A percentile compares a stretch with the other conserved stretches of the same genome.
Conservation (phyloP, 2,329 filamentous ascomycete genomes). For the Cladosporium halotolerans region DNA sequence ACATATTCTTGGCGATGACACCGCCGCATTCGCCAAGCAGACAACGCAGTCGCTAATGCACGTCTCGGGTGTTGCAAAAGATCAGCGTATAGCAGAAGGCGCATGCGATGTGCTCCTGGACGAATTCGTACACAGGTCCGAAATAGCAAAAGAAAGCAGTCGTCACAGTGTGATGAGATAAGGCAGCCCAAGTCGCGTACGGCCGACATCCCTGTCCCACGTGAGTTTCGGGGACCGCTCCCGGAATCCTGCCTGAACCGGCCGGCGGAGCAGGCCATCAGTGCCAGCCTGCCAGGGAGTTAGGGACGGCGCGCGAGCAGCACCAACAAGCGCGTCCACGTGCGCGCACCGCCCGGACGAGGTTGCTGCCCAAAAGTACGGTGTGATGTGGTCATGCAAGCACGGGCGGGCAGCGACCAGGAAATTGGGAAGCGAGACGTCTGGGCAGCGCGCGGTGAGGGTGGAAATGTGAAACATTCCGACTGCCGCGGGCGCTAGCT, state of each 20-base stretch:
- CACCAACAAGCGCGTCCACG: neutral
- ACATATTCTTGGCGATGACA: no score
- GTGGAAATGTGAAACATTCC: neutral
- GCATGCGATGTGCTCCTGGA: no score
- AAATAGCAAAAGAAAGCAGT: no score
- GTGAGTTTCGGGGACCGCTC: neutral
- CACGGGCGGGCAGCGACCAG: neutral
- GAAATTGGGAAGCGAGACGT: neutral
- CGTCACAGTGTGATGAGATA: no score
- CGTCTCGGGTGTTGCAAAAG: no score
- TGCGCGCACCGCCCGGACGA: neutral
- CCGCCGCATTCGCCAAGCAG: no score
- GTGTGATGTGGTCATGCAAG: conserved; percentile 6
- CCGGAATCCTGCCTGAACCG: conserved; percentile 3
- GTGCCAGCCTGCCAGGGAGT: neutral
- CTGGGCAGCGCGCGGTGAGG: neutral
- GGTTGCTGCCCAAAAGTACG: neutral
- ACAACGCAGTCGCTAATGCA: no score
- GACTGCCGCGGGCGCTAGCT: neutral
- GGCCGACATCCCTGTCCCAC: conserved; percentile 1
- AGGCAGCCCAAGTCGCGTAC: no score
- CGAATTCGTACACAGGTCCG: no score
- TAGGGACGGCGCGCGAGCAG: neutral
- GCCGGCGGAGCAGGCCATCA: neutral
- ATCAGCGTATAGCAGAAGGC: no score